These are phyloP conservation scores for Echites panduratus DNA, from an alignment of 257 asterid genomes.

Conservation along the genomic window DNA sequence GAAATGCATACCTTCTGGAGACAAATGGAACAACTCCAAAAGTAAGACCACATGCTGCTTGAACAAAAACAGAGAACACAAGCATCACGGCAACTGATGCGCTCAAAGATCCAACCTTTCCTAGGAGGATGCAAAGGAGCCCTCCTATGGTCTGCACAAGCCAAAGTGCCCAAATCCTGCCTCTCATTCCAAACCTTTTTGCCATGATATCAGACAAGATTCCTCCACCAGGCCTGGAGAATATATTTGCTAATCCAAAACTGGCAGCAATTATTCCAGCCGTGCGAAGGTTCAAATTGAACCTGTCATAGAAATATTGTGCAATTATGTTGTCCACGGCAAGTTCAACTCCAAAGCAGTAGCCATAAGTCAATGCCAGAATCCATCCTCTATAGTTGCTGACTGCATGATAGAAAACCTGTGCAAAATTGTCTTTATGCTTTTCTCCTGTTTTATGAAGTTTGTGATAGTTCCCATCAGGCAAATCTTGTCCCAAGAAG, in stretches of 20 bases:
- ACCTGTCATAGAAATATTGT: constrained; percentile 72
- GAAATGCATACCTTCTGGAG: constrained; percentile 60
- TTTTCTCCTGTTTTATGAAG: constrained; percentile 67
- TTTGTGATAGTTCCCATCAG: constrained; percentile 61
- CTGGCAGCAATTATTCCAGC: constrained; percentile 84
- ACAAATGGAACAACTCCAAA: constrained; percentile 82
- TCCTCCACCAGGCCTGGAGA: constrained; percentile 85
- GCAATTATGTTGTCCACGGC: constrained; percentile 76
- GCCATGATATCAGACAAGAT: constrained; percentile 58
- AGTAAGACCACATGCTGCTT: constrained; percentile 94
- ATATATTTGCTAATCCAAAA: constrained; percentile 66
- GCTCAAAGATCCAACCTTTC: constrained; percentile 49
- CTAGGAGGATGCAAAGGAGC: constrained; percentile 53
- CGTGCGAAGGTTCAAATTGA: constrained; percentile 61
- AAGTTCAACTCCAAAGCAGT: constrained; percentile 81
- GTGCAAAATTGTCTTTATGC: constrained; percentile 42
- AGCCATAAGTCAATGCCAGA: constrained; percentile 71
- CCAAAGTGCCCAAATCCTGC: constrained; percentile 76
- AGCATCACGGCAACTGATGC: constrained; percentile 55
- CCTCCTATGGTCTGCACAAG: constrained; percentile 68
- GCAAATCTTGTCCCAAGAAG: constrained; percentile 76
- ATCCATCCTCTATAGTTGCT: constrained; percentile 80
- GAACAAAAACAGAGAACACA: constrained; percentile 68
- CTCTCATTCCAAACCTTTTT: constrained; percentile 69
- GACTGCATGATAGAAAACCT: constrained; percentile 36